phyloP scores from a whole-genome alignment of 2,329 filamentous ascomycete species.

The Teratosphaeria pseudoeucalypti region DNA sequence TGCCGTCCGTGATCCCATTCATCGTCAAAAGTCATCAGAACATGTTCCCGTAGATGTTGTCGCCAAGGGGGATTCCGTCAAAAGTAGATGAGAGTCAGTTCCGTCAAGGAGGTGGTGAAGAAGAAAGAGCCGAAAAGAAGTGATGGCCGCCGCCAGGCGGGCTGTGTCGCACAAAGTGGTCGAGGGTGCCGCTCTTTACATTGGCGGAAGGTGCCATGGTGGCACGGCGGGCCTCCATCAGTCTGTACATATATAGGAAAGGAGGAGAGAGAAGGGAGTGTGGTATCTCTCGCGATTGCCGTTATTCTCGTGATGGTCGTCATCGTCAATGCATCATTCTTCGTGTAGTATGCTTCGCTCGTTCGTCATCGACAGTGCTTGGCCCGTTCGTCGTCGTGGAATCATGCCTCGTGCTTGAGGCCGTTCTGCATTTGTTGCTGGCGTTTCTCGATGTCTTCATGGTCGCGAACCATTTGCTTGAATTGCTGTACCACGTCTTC shows the following conservation, averaged over 20 bases:
- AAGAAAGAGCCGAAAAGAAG: conserved; percentile 1
- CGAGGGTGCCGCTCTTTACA: neutral
- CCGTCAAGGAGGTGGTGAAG: neutral
- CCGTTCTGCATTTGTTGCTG: conserved; percentile 10
- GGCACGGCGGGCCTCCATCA: neutral
- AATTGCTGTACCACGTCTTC: conserved; percentile 86
- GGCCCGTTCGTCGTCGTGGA: neutral
- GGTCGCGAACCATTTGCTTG: conserved; percentile 75
- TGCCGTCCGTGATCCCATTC: neutral
- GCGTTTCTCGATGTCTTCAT: conserved; percentile 19
- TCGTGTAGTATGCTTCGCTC: neutral
- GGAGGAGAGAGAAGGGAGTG: neutral
- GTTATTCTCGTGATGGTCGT: neutral
- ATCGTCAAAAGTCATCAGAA: conserved; percentile 4
- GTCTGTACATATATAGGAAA: neutral
- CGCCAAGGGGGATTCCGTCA: neutral
- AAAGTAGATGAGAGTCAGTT: neutral
- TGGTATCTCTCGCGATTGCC: neutral
- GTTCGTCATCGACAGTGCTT: neutral
- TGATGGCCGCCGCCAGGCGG: neutral
- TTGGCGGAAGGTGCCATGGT: neutral
- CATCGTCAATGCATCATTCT: neutral
- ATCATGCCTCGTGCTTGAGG: conserved; percentile 4
- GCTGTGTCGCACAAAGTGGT: neutral
- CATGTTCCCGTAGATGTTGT: conserved; percentile 4